Evolutionary conservation across 1,284 basidiomycete genomes (phyloP), one percentile per base, ranked within the genome.

Genomic region (Ganoderma lucidum): DNA sequence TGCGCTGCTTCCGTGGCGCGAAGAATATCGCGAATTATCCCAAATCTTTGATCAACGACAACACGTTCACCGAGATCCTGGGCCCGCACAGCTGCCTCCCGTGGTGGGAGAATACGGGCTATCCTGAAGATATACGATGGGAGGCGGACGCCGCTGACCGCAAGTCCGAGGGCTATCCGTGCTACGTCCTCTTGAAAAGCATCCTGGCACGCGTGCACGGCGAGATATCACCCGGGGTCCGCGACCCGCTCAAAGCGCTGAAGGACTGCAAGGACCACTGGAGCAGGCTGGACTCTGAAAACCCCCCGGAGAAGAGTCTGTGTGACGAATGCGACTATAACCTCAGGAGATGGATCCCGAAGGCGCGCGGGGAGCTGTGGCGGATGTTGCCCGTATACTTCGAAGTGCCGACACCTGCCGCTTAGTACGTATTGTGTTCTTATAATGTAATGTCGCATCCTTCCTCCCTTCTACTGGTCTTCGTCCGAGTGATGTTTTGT

Each of bases 161-260:
- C 15, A 15, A 45, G 19, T 3, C 19, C 39, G 35, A 39, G 19
- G 59, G 6, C 37, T 42, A 44, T 41, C 42, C 61, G 41, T 62
- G 44, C 42, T 45, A 44, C 41, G 42, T 28, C 3, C 44, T 62
- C 12, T 12, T 45, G 41, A 9, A 10, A n/a, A 5, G 48, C 48
- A 4, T 51, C 23, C n/a, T 51, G 17, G 2, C 9, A 28, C 15
- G 15, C 28, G 61, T 9, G 0, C 4, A 30, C 30, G 4, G 56
- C 32, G 56, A 58, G 23, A n/a, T 19, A 9, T 14, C 56, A 9
- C 32, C 32, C 2, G 41, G 61, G 23, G 19, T n/a, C n/a, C 42
- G 61, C 6, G 61, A 62, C 23, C 41, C 42, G 39, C 28, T 62
- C 42, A 44, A 35, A 15, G 61, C 61, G 23, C 28, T 62, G 28